Evolutionary conservation across 169 alveolate species (phyloP).

Genomic region (Cryptosporidium andersoni): DNA sequence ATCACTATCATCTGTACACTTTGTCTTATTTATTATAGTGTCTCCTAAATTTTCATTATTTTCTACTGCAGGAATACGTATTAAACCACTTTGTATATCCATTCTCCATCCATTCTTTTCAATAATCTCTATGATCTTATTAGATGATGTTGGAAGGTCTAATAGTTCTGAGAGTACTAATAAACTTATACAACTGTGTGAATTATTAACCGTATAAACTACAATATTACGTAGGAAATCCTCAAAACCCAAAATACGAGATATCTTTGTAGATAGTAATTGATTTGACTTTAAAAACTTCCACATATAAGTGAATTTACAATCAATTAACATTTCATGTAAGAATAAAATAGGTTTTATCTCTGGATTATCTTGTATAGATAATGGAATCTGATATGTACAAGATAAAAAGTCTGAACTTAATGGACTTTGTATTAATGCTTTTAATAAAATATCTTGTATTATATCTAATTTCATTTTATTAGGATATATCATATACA

Average conservation of each 20-base stretch:
- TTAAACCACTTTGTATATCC: constrained; percentile 32
- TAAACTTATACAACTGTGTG: constrained; percentile 62
- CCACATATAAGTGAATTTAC: constrained; percentile 56
- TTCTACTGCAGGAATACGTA: constrained; percentile 33
- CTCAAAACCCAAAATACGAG: constrained; percentile 21
- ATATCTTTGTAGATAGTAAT: constrained; percentile 6
- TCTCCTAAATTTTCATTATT: not conserved
- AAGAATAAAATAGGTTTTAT: constrained; percentile 24
- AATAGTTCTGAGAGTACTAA: constrained; percentile 30
- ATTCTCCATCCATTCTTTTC: constrained; percentile 45
- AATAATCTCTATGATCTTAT: constrained; percentile 16
- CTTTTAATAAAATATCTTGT: constrained; percentile 50
- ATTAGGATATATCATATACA: constrained; percentile 44
- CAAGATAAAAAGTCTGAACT: constrained; percentile 54
- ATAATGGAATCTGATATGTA: constrained; percentile 45
- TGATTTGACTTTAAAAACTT: constrained; percentile 12
- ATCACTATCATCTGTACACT: constrained; percentile 28
- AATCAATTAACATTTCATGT: constrained; percentile 29
- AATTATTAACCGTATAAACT: constrained; percentile 14
- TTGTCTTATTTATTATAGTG: constrained; percentile 15
- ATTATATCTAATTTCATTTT: constrained; percentile 29
- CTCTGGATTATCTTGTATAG: constrained; percentile 31
- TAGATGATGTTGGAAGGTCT: constrained; percentile 43
- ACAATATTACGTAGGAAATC: constrained; percentile 39
- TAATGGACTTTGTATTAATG: constrained; percentile 56